Conservation (phyloP, 257 asterid genomes). For the Perilla frutescens region DNA sequence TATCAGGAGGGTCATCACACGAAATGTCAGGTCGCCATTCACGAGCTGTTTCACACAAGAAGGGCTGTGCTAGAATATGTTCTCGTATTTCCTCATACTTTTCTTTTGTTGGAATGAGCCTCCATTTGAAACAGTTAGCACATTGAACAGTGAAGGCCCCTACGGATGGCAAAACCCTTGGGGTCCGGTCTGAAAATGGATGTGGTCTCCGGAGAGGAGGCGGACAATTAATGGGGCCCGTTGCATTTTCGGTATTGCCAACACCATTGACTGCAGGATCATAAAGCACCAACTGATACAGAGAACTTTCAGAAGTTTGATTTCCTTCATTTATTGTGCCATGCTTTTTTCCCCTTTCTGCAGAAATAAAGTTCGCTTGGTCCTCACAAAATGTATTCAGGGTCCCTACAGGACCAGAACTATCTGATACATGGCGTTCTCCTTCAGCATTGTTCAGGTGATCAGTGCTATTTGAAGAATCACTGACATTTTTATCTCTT, state of each 20-base stretch:
- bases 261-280: slow-evolving; percentile 54
- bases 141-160: slow-evolving; percentile 87
- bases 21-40: slow-evolving; percentile 74
- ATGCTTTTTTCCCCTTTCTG: slow-evolving; percentile 47
- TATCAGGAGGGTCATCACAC: slow-evolving; percentile 77
- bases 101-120: slow-evolving; percentile 74
- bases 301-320: slow-evolving; percentile 54
- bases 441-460: slow-evolving; percentile 37
- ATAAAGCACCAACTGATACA: slow-evolving; percentile 80
- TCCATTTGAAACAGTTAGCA: slow-evolving; percentile 84
- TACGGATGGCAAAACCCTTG: slow-evolving; percentile 69
- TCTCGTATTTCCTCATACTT: slow-evolving; percentile 86
- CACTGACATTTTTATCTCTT: slow-evolving; percentile 35
- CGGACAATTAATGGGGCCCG: slow-evolving; percentile 33
- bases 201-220: slow-evolving; percentile 39
- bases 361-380: slow-evolving; percentile 38
- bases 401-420: slow-evolving; percentile 36
- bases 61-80: slow-evolving; percentile 63
- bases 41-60: slow-evolving; percentile 69
- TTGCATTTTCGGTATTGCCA: slow-evolving; percentile 39
- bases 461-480: slow-evolving; percentile 38
- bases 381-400: slow-evolving; percentile 39
- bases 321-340: slow-evolving; percentile 46
- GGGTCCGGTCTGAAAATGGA: slow-evolving; percentile 52
- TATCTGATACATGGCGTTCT: slow-evolving; percentile 38